Conservation (phyloP, 2,329 filamentous ascomycete species). For the Sarocladium strictum region DNA sequence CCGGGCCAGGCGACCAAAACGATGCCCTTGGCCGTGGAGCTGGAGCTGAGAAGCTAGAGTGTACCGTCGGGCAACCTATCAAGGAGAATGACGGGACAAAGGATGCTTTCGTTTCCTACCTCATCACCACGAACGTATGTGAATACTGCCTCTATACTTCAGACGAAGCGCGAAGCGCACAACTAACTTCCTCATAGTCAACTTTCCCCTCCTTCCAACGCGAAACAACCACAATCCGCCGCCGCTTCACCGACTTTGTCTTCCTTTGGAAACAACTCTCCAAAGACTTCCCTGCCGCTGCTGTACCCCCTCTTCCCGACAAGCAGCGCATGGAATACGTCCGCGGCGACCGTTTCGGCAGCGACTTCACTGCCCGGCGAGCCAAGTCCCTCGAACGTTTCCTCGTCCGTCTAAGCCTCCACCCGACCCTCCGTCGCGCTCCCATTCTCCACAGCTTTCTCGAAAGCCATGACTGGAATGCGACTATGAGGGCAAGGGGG, state of each 20-base stretch:
- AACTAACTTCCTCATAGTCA: constrained; percentile 48
- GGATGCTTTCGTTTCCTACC: constrained; percentile 92
- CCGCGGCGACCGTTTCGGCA: constrained; percentile 87
- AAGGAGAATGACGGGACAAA: constrained; percentile 97
- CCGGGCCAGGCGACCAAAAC: background rate
- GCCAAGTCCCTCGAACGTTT: constrained; percentile 91
- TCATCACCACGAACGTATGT: constrained; percentile 79
- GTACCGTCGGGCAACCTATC: constrained; percentile 73
- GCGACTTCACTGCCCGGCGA: constrained; percentile 84
- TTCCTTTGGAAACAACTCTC: constrained; percentile 90
- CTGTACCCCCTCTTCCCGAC: constrained; percentile 89
- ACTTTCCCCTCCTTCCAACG: constrained; percentile 92
- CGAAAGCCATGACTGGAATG: constrained; percentile 93
- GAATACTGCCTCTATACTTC: background rate
- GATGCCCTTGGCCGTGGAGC: constrained; percentile 51
- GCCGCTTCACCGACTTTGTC: constrained; percentile 96
- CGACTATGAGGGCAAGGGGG: constrained; percentile 78
- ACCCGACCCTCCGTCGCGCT: constrained; percentile 81
- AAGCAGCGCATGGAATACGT: constrained; percentile 99
- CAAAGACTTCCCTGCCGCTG: constrained; percentile 83
- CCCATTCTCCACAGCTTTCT: constrained; percentile 83
- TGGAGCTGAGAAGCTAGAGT: constrained; percentile 73
- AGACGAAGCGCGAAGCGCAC: no score
- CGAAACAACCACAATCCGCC: constrained; percentile 69
- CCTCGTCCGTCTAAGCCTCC: constrained; percentile 75